Evolutionary conservation across 2,329 filamentous ascomycete species (phyloP).

Genomic region (Stagonosporopsis cucurbitacearum): DNA sequence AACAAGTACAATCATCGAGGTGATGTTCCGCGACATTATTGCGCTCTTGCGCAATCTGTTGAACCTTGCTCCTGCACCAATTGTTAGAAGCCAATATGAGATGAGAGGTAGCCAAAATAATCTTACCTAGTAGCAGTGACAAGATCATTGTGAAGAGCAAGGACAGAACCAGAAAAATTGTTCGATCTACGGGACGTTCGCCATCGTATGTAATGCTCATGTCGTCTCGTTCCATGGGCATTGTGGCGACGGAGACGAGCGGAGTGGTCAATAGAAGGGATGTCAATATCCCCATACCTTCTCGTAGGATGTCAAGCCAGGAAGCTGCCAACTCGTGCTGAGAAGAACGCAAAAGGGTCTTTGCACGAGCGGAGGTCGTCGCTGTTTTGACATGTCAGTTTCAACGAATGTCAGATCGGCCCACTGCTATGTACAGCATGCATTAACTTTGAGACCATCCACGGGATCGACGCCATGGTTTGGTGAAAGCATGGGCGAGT

Average conservation of each 20-base stretch:
- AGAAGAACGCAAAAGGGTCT: neutral
- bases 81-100: neutral
- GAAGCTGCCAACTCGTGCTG: neutral
- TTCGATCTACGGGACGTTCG: constrained; percentile 17
- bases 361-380: neutral
- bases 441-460: neutral
- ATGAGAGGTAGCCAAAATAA: neutral
- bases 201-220: constrained; percentile 4
- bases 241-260: neutral
- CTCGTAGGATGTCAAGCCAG: neutral
- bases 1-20: constrained; percentile 14
- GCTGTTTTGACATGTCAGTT: constrained; percentile 1
- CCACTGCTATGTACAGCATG: neutral
- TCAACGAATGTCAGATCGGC: neutral
- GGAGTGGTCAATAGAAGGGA: neutral
- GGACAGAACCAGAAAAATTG: constrained; percentile 14
- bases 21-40: constrained; percentile 17
- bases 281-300: neutral
- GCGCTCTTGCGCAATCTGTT: constrained; percentile 8
- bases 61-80: constrained; percentile 10
- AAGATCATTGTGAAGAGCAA: constrained; percentile 21
- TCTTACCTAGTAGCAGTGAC: constrained; percentile 19
- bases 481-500: constrained; percentile 1
- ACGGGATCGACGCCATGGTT: constrained; percentile 6
- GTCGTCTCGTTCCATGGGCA: constrained; percentile 2